These are phyloP conservation scores for Tylopilus sp. DNA, from an alignment of 1,284 basidiomycete genomes.

Conservation along the genomic window DNA sequence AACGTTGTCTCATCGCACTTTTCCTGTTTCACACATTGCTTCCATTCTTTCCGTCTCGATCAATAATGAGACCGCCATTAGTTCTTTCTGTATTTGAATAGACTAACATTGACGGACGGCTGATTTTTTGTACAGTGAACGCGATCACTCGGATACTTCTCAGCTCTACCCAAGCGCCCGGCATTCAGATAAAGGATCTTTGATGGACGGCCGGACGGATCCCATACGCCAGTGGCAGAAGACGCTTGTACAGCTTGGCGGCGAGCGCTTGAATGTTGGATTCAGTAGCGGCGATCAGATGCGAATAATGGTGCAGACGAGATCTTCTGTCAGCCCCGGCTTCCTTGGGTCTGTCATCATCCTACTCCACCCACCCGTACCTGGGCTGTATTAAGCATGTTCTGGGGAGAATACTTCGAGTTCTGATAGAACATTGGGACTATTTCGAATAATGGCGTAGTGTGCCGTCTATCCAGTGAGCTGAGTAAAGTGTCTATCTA, in stretches of 20 bases:
- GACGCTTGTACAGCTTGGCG: constrained; percentile 25
- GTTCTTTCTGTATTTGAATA: constrained; percentile 1
- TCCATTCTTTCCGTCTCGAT: constrained; percentile 9
- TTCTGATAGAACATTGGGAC: background rate
- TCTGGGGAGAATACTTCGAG: background rate
- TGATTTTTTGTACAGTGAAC: constrained; percentile 45
- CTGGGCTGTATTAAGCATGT: background rate
- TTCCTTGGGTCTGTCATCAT: constrained; percentile 2
- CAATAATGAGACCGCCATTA: constrained; percentile 11
- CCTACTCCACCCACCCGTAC: background rate
- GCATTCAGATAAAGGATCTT: constrained; percentile 59
- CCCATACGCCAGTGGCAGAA: background rate
- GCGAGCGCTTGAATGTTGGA: constrained; percentile 5
- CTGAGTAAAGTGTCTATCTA: background rate
- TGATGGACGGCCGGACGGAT: constrained; percentile 13
- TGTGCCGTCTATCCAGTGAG: background rate
- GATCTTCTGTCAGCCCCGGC: constrained; percentile 2
- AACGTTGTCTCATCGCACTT: constrained; percentile 1
- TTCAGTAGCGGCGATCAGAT: constrained; percentile 28
- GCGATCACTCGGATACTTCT: constrained; percentile 73
- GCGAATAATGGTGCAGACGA: constrained; percentile 2
- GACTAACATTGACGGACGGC: constrained; percentile 16
- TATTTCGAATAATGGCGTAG: constrained; percentile 3
- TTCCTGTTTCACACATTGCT: background rate
- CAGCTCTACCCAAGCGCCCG: constrained; percentile 83